A percentile compares a stretch with the other conserved stretches of the same genome.
Conservation (phyloP, 768 basidiomycete species). For the Russula foetens region DNA sequence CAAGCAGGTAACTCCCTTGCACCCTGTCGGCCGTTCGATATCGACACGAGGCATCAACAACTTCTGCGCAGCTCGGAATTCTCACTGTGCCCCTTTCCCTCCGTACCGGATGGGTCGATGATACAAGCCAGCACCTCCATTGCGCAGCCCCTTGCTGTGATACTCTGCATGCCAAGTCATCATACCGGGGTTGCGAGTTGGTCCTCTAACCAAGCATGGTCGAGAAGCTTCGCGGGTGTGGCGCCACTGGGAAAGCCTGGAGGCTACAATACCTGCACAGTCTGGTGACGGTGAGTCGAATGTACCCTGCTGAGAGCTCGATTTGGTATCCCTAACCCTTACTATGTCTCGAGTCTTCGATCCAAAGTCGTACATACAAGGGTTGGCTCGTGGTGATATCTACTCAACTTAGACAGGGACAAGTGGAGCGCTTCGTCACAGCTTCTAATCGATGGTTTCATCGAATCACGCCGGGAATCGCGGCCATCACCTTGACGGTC, state of each 20-base stretch:
- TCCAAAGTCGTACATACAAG: too few species aligned
- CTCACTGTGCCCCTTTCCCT: slow-evolving; percentile 63
- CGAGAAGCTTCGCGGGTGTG: slow-evolving; percentile 44
- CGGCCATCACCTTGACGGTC: too few species aligned
- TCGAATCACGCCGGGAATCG: too few species aligned
- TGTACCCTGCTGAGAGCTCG: too few species aligned
- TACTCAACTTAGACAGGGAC: too few species aligned
- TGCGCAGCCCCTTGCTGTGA: slow-evolving; percentile 48
- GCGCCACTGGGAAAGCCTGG: slow-evolving; percentile 69
- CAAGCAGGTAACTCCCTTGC: slow-evolving; percentile 36
- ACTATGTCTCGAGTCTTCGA: too few species aligned
- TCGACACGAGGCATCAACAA: neutral
- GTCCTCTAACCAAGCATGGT: slow-evolving; percentile 48
- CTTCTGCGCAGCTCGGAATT: slow-evolving; percentile 38
- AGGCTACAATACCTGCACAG: slow-evolving; percentile 31
- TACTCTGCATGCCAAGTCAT: slow-evolving; percentile 42
- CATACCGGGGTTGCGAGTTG: slow-evolving; percentile 49
- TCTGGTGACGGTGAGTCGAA: slow-evolving; percentile 35
- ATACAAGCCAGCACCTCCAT: slow-evolving; percentile 37
- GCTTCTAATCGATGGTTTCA: too few species aligned
- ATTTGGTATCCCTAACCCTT: slow-evolving; percentile 61
- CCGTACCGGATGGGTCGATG: slow-evolving; percentile 35
- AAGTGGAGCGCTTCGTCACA: too few species aligned
- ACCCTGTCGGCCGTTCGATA: neutral
- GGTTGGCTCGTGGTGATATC: too few species aligned